Evolutionary conservation across 2,329 filamentous ascomycete genomes (phyloP), one percentile per base, ranked within the genome.

Genomic region (Canariomyces notabilis): DNA sequence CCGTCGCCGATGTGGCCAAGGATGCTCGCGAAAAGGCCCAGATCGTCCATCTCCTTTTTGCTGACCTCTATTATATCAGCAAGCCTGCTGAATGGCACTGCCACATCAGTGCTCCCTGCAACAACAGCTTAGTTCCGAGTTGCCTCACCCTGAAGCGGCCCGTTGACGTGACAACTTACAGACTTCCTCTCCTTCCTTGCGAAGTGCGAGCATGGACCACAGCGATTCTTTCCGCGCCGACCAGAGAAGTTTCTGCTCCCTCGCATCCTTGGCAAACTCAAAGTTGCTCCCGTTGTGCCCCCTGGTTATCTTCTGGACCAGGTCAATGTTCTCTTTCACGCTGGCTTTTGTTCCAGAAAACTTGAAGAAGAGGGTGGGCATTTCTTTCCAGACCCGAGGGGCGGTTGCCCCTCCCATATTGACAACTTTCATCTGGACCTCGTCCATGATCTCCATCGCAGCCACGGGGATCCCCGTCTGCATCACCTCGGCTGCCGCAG

Each of bases 1-100:
- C 90, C 90, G 61, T 95, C 90, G 11, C 90, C 90, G 46, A 96
- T 85, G 61, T 96, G 90, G 3, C 90, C 90, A 4, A 96, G 72
- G 21, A 95, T 87, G 59, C 85, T 89, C 1, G 89, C 88, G 62
- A 95, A 95, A 2, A 95, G 69, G 0, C 88, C 89, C 9, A 95
- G 73, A 11, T 88, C 82, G 59, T 91, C 86, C 76, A 95, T 83
- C 60, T 95, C 88, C 62, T 87, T 86, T 70, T 95, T 95, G 52
- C 87, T 90, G 35, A 89, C 74, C 63, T 95, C 89, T 71, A 77
- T 75, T 48, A 90, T 85, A 54, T 88, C 83, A 1, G 86, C 81
- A 4, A 91, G 68, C 11, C 81, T 72, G 49, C 81, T 86, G 53
- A 93, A 85, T 0, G 87, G 88, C 3, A 93, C 87, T 0, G 87